Base-by-base conservation (phyloP, 805 yeast genomes). In the Blastobotrys peoriensis region DNA sequence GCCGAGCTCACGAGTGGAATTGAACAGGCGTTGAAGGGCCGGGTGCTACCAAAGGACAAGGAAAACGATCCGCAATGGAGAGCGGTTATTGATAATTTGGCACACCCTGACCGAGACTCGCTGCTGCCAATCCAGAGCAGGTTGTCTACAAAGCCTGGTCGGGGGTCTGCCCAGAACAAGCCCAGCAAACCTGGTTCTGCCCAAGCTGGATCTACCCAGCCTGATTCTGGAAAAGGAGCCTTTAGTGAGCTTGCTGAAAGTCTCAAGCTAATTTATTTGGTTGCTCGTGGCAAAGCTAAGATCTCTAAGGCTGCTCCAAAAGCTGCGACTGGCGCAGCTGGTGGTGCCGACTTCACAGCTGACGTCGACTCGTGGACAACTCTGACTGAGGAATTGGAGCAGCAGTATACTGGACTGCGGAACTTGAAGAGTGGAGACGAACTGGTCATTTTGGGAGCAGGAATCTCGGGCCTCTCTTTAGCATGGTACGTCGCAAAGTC, bases 371-470 rank as follows among this genome's bases (percentile, higher is more conserved):
- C 28, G 5, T 63, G 67, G 67, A 51, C 50, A 20, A 48, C 48
- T 8, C 25, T 63, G 15, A 47, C 61, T 4, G 60, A 62, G 1
- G 60, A 58, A 22, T 17, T 40, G 13, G 67, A 63, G 43, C 45
- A 53, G 5, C 44, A 43, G n/a, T 37, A 55, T 8, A 52, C 61
- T 9, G 56, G 63, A 4, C 46, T 62, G 10, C 54, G 55, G 40
- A 50, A 60, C 17, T 38, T 63, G 25, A 36, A 47, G 9, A 77
- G 41, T 6, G 56, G 57, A 23, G 58, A 54, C 1, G 62, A 62
- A 17, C 79, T 88, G 2, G 88, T 84, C 0, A 84, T 89, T 0
- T 58, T 88, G 1, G 98, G 98, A 0, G 82, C 85, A 0, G 98
- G 98, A 0, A 75, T 91, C 2, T 83, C 96, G 0, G 97, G 97